Conservation (phyloP, 2,329 filamentous ascomycete genomes). For the Fusarium sp. region DNA sequence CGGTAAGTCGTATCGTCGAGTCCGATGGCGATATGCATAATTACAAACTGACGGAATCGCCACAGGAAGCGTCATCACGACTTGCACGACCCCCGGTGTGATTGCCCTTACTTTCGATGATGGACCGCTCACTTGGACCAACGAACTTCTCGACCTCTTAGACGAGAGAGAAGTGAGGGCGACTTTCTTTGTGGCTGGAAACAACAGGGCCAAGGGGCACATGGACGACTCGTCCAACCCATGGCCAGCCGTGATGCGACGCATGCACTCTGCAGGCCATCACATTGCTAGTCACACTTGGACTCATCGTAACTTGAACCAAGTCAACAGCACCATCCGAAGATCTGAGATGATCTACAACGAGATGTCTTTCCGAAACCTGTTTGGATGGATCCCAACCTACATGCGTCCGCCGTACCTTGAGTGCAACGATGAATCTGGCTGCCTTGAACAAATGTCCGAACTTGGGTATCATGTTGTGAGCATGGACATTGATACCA, state of each 20-base stretch:
- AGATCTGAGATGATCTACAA: conserved; percentile 60
- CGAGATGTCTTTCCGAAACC: conserved; percentile 61
- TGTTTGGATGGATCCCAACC: conserved; percentile 59
- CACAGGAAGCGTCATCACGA: conserved; percentile 55
- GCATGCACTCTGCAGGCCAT: conserved; percentile 61
- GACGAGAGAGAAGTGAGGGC: conserved; percentile 52
- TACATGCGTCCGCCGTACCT: conserved; percentile 64
- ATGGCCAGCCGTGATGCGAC: conserved; percentile 57
- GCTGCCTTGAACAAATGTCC: conserved; percentile 55
- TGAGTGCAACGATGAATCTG: conserved; percentile 59
- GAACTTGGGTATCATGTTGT: conserved; percentile 69
- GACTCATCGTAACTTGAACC: conserved; percentile 62
- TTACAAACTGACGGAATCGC: conserved; percentile 34
- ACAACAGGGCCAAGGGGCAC: conserved; percentile 58
- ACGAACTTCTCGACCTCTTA: conserved; percentile 58
- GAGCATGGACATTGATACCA: conserved; percentile 72
- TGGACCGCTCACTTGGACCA: conserved; percentile 61
- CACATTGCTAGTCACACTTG: conserved; percentile 65
- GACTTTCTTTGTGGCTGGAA: conserved; percentile 61
- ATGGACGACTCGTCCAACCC: conserved; percentile 57
- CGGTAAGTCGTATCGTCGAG: conserved; percentile 47
- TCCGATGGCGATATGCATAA: conserved; percentile 23
- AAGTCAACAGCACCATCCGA: conserved; percentile 53
- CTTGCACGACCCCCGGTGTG: conserved; percentile 54
- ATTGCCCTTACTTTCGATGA: conserved; percentile 65